Conservation (phyloP, 345 rosid species). For the Sisymbrium irio region DNA sequence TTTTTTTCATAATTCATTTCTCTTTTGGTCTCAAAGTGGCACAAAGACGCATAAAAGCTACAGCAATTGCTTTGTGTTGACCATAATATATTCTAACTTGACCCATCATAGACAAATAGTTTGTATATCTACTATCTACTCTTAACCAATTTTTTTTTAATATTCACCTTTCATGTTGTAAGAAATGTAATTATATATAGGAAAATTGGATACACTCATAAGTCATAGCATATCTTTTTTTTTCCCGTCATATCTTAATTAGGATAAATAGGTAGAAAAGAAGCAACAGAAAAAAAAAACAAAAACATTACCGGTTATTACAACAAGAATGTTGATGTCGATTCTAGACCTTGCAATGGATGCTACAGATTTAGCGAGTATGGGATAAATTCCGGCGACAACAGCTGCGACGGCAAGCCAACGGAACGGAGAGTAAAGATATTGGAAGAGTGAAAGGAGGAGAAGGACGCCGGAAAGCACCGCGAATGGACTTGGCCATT, state of each 20-base stretch:
- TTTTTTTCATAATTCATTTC: background rate
- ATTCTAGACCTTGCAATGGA: constrained; percentile 50
- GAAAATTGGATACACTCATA: background rate
- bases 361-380: constrained; percentile 47
- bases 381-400: constrained; percentile 56
- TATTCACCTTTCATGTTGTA: background rate
- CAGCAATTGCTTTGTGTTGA: background rate
- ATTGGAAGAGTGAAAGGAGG: constrained; percentile 54
- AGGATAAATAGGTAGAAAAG: background rate
- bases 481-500: constrained; percentile 89
- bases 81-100: background rate
- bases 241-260: background rate
- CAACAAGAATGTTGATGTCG: constrained; percentile 67
- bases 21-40: constrained; percentile 8
- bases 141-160: background rate
- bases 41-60: background rate
- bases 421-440: constrained; percentile 50
- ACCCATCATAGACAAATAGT: constrained; percentile 1
- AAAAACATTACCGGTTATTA: constrained; percentile 62
- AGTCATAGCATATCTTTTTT: too few species aligned
- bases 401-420: constrained; percentile 83
- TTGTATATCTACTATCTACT: background rate
- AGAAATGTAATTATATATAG: background rate
- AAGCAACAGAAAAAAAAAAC: background rate
- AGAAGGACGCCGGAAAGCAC: constrained; percentile 59